Conservation (phyloP, 179 eudicot genomes). For the Vitellaria paradoxa region DNA sequence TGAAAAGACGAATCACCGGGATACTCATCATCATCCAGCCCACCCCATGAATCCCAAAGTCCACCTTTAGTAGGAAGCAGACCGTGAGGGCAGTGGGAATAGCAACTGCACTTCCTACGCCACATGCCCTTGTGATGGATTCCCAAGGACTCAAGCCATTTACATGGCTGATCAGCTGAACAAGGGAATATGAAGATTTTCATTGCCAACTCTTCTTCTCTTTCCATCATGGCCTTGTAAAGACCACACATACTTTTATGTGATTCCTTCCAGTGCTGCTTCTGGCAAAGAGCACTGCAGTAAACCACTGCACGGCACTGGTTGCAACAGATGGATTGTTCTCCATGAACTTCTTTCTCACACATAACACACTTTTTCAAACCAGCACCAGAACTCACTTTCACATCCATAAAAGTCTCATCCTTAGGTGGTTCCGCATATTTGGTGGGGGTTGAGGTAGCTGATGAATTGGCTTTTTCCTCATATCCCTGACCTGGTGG, state of each 20-base stretch:
- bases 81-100: constrained; percentile 45
- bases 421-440: constrained; percentile 30
- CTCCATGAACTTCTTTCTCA: constrained; percentile 39
- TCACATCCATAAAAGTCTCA: constrained; percentile 36
- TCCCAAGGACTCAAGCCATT: constrained; percentile 48
- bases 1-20: constrained; percentile 40
- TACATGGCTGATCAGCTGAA: constrained; percentile 37
- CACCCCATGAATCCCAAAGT: constrained; percentile 52
- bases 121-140: constrained; percentile 60
- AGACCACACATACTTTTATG: constrained; percentile 49
- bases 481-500: constrained; percentile 61
- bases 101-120: constrained; percentile 55
- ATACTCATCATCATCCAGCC: constrained; percentile 48
- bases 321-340: constrained; percentile 41
- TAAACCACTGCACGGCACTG: constrained; percentile 41
- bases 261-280: constrained; percentile 49
- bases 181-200: constrained; percentile 44
- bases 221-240: constrained; percentile 57
- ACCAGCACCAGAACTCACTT: constrained; percentile 14
- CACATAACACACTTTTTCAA: constrained; percentile 47
- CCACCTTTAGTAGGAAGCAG: constrained; percentile 40
- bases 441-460: constrained; percentile 51
- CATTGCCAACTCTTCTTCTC: constrained; percentile 52
- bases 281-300: constrained; percentile 43
- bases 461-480: constrained; percentile 40